Evolutionary conservation across 805 yeast genomes (phyloP).

Genomic region (Wickerhamomyces kurtzmanii): DNA sequence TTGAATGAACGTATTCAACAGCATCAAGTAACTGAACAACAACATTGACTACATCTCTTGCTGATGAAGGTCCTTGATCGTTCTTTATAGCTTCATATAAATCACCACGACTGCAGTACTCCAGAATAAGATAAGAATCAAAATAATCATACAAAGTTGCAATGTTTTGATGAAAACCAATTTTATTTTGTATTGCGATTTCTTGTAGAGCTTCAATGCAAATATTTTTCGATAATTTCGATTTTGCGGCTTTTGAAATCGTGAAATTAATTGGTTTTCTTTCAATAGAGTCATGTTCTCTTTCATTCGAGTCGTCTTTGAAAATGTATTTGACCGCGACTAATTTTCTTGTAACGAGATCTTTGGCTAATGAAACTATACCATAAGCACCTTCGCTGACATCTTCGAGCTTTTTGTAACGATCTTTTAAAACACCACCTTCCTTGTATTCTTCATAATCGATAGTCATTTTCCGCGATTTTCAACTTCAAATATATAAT

Average conservation of each 20-base stretch:
- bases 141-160: constrained; percentile 53
- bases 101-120: constrained; percentile 84
- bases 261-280: constrained; percentile 19
- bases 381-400: constrained; percentile 94
- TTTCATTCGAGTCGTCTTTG: constrained; percentile 36
- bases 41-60: constrained; percentile 39
- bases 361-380: constrained; percentile 79
- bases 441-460: constrained; percentile 31
- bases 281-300: constrained; percentile 15
- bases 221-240: constrained; percentile 27
- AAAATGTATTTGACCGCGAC: constrained; percentile 85
- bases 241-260: constrained; percentile 22
- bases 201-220: constrained; percentile 59
- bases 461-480: constrained; percentile 4
- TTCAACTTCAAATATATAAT: too few species aligned
- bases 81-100: constrained; percentile 68
- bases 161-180: constrained; percentile 50
- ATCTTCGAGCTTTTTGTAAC: constrained; percentile 62
- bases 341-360: constrained; percentile 35
- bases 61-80: constrained; percentile 44
- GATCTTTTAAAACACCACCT: constrained; percentile 43
- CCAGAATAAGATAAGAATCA: constrained; percentile 65
- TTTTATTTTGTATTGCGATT: constrained; percentile 50
- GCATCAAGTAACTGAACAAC: constrained; percentile 62
- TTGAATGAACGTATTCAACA: constrained; percentile 60